Evolutionary conservation across 345 rosid genomes (phyloP), one percentile per base, ranked within the genome.

Genomic region (Geranium brycei): DNA sequence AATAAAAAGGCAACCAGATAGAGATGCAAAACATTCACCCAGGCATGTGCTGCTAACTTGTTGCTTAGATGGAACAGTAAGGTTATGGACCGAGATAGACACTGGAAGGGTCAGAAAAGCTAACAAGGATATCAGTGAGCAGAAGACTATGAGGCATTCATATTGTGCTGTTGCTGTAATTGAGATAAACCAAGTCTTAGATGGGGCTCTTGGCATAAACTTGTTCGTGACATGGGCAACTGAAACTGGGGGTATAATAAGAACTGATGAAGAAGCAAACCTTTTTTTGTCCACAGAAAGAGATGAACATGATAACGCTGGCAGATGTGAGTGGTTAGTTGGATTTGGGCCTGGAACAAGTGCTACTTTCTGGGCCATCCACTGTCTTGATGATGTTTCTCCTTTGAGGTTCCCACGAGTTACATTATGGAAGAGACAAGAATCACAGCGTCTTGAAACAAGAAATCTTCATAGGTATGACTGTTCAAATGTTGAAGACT

Each of bases 1-100:
- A 28, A 64, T 60, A 35, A 77, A 74, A 68, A 78, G 73, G 64
- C 80, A 76, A 64, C 64, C 73, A 57, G 65, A 31, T 58, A 66
- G 73, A 62, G 73, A 73, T 66, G 28, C 69, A 67, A 81, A 70
- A 51, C 66, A 71, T 65, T 70, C 65, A 13, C 16, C 61, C 40
- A 82, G 84, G 80, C 73, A 84, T 66, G 70, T 85, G 69, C 79
- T 91, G 63, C 80, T 91, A 68, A 89, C 98, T 23, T 83, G 91
- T 75, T 89, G 96, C 77, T 67, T 89, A 62, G 98, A 91, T 77
- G 98, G 98, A 70, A 77, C 91, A 28, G 84, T 81, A 31, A 84
- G 98, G 77, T 78, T 91, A 71, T 91, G 98, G 98, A 76, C 77
- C 63, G 95, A 89, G 80, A 75, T 81, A 67, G 95, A 85, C 59